These are phyloP conservation scores for Xylaria sp. DNA, from an alignment of 2,329 filamentous ascomycete species.

Conservation along the genomic window DNA sequence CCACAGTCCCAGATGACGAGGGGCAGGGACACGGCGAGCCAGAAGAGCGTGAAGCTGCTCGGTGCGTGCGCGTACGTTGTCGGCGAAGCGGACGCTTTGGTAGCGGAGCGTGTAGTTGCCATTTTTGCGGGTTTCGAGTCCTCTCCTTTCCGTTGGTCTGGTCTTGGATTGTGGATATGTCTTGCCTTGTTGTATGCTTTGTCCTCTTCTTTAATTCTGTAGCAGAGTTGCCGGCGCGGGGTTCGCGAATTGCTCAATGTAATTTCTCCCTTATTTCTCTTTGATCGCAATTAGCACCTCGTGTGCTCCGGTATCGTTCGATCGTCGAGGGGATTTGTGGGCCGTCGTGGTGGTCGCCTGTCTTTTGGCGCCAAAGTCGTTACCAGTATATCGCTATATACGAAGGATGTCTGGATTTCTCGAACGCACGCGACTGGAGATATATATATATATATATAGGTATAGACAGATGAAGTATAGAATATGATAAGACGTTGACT, in stretches of 20 bases:
- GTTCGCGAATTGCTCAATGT: background rate
- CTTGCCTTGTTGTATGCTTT: background rate
- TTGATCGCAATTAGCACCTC: background rate
- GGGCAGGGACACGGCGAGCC: conserved; percentile 79
- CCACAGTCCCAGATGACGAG: conserved; percentile 83
- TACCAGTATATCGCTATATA: background rate
- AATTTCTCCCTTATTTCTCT: background rate
- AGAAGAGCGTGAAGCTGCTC: conserved; percentile 64
- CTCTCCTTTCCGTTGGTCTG: background rate
- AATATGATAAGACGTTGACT: background rate
- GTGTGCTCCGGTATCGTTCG: background rate
- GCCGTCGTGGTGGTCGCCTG: background rate
- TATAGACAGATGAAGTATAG: background rate
- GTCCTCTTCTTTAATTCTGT: background rate
- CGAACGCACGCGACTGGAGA: background rate
- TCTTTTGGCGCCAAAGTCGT: background rate
- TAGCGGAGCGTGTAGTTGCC: conserved; percentile 48
- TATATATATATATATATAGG: background rate
- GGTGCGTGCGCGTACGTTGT: conserved; percentile 59
- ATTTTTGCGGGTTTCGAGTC: conserved; percentile 37
- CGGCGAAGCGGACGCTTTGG: conserved; percentile 36
- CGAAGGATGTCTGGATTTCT: background rate
- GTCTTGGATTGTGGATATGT: background rate
- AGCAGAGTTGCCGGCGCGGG: background rate
- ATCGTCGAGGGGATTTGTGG: background rate